Conservation (phyloP, 116 monocot species). For the Posidonia oceanica region DNA sequence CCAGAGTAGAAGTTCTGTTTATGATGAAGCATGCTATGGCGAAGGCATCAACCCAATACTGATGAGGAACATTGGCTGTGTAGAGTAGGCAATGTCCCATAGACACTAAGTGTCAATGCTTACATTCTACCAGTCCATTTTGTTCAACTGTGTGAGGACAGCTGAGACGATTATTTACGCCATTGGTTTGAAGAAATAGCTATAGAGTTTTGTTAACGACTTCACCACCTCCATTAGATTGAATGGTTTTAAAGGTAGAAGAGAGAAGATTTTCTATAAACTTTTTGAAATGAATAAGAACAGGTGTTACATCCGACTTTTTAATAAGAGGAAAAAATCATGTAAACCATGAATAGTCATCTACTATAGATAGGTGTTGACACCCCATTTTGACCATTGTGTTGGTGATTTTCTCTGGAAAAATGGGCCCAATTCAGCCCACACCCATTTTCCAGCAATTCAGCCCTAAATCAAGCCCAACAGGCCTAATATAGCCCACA, state of each 20-base stretch:
- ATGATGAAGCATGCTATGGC: no score
- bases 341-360: neutral
- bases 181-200: neutral
- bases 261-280: neutral
- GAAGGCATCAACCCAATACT: no score
- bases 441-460: no score
- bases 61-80: no score
- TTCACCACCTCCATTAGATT: neutral
- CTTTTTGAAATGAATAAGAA: neutral
- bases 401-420: no score
- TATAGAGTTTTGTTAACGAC: neutral
- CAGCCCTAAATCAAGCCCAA: no score
- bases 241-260: neutral
- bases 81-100: no score
- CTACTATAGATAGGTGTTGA: neutral
- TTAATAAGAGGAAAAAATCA: neutral
- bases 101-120: neutral
- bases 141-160: neutral
- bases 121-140: neutral
- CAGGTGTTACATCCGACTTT: no score
- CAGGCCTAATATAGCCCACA: no score
- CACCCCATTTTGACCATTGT: no score
- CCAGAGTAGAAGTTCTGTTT: no score
- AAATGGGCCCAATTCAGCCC: no score
- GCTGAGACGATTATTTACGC: neutral